Percentiles rank a stretch among this genome's conserved stretches.
These are phyloP conservation scores for Fistulina hepatica DNA, from an alignment of 1,284 basidiomycete species.

Conservation along the genomic window DNA sequence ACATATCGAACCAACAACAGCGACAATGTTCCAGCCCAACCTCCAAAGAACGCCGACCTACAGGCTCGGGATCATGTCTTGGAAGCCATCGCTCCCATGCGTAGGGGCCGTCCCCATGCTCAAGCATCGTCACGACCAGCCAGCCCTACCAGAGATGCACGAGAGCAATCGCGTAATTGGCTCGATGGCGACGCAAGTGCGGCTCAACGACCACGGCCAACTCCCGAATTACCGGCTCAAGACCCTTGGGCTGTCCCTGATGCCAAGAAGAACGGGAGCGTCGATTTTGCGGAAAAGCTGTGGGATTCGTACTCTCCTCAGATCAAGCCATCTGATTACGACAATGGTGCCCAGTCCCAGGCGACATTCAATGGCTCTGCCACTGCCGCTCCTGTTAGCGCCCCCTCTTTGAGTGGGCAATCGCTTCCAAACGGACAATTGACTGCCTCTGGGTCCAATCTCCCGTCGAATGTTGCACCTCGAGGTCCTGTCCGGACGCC, in stretches of 20 bases:
- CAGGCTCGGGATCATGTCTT: constrained; percentile 64
- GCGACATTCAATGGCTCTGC: constrained; percentile 14
- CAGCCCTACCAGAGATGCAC: constrained; percentile 27
- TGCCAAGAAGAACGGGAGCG: constrained; percentile 30
- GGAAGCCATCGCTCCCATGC: constrained; percentile 69
- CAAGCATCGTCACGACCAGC: constrained; percentile 25
- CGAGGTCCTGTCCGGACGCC: constrained; percentile 17
- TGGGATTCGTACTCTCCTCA: constrained; percentile 37
- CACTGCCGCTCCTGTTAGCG: too few species aligned
- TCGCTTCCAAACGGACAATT: constrained; percentile 15
- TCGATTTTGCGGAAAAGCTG: constrained; percentile 49
- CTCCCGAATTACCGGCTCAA: constrained; percentile 41
- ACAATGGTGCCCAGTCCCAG: too few species aligned
- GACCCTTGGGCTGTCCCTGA: constrained; percentile 38
- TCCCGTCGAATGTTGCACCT: constrained; percentile 14
- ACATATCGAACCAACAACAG: constrained; percentile 29
- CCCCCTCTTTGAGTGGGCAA: too few species aligned
- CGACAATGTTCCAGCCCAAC: constrained; percentile 21
- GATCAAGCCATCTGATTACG: constrained; percentile 15
- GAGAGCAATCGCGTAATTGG: constrained; percentile 25
- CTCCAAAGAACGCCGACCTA: constrained; percentile 36
- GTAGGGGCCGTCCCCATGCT: constrained; percentile 51
- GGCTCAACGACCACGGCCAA: too few species aligned
- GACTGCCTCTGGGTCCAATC: constrained; percentile 2
- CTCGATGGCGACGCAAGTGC: constrained; percentile 31